These are phyloP conservation scores for Cladophialophora bantiana DNA, from an alignment of 2,329 filamentous ascomycete genomes.

Conservation along the genomic window DNA sequence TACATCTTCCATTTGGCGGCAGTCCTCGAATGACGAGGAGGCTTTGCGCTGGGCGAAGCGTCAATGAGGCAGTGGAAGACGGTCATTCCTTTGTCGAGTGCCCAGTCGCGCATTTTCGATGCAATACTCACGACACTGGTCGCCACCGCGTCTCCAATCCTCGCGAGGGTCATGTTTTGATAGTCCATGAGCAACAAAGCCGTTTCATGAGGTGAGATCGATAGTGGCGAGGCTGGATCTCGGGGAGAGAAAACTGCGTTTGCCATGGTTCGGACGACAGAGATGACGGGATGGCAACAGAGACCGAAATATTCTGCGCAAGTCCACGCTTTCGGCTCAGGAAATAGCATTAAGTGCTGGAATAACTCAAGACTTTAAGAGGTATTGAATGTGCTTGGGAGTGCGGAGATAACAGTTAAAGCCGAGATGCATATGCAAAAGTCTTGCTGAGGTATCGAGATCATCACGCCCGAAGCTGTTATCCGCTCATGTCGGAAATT, in stretches of 20 bases:
- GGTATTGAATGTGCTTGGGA: not conserved
- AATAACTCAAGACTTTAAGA: not conserved
- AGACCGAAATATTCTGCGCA: not conserved
- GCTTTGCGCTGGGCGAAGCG: slow-evolving; percentile 34
- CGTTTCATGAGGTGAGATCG: slow-evolving; percentile 42
- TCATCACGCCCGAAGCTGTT: not conserved
- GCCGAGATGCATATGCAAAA: slow-evolving; percentile 3
- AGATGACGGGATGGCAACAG: not conserved
- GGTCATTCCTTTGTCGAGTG: slow-evolving; percentile 41
- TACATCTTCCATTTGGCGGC: slow-evolving; percentile 25
- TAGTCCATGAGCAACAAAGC: slow-evolving; percentile 46
- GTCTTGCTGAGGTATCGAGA: not conserved
- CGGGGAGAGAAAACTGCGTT: slow-evolving; percentile 19
- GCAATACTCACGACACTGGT: slow-evolving; percentile 38
- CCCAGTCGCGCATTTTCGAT: slow-evolving; percentile 41
- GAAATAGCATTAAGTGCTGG: not conserved
- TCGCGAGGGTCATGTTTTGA: slow-evolving; percentile 40
- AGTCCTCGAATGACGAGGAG: slow-evolving; percentile 41
- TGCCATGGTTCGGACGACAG: not conserved
- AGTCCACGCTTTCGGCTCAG: not conserved
- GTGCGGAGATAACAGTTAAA: not conserved
- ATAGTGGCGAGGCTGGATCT: slow-evolving; percentile 35
- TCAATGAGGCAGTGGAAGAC: slow-evolving; percentile 44
- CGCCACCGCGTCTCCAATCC: slow-evolving; percentile 28
- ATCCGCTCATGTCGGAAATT: not conserved